Conservation (phyloP, 2,329 filamentous ascomycete species). For the Talaromyces sp. region DNA sequence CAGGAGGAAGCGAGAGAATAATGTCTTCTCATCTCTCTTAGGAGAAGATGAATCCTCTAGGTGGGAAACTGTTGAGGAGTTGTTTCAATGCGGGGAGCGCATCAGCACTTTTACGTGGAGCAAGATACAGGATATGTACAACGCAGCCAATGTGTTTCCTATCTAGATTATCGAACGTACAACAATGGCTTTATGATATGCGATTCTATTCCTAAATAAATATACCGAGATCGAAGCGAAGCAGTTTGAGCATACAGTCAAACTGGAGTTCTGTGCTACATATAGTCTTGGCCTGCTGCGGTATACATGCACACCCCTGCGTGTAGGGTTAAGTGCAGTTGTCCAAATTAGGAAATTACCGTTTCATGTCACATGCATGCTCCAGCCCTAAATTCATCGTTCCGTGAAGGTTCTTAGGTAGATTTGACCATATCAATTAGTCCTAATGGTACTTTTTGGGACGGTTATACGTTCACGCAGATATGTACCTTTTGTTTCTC, state of each 20-base stretch:
- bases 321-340: background rate
- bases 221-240: background rate
- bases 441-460: background rate
- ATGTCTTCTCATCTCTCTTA: background rate
- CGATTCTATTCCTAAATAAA: background rate
- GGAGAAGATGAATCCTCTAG: background rate
- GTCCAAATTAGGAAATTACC: background rate
- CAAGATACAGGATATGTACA: slow-evolving; percentile 7
- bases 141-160: background rate
- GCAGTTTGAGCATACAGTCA: background rate
- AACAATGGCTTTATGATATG: background rate
- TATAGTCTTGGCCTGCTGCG: background rate
- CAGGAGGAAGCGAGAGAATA: background rate
- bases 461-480: background rate
- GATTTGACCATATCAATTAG: background rate
- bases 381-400: background rate
- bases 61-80: slow-evolving; percentile 11
- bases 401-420: background rate
- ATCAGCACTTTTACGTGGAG: background rate
- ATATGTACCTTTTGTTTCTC: background rate
- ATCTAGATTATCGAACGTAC: background rate
- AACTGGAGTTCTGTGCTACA: background rate
- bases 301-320: background rate
- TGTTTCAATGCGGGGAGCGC: slow-evolving; percentile 8
- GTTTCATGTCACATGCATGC: background rate